phyloP scores from a whole-genome alignment of 208 protist species.

The Leishmania martiniquensis region DNA sequence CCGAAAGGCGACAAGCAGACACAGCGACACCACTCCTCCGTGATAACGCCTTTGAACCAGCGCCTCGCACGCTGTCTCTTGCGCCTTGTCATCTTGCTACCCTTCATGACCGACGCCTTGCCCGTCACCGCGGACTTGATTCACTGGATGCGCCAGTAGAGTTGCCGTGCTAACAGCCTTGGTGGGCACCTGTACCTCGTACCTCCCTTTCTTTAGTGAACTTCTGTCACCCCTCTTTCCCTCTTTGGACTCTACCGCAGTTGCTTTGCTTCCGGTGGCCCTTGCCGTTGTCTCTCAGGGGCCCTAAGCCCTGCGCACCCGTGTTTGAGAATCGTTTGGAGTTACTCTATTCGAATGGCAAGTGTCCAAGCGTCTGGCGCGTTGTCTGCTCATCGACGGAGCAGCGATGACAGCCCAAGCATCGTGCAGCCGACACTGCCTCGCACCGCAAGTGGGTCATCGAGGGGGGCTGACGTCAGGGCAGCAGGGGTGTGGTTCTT shows the following conservation, averaged over 20 bases:
- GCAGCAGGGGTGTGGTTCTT: constrained; percentile 10
- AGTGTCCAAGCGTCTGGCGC: not conserved
- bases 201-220: not conserved
- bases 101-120: not conserved
- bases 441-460: not conserved
- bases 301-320: too few species aligned
- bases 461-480: not conserved
- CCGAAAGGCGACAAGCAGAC: not conserved
- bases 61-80: not conserved
- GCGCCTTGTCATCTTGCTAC: not conserved
- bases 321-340: not conserved
- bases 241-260: not conserved
- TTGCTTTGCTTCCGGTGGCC: not conserved
- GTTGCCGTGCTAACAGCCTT: not conserved
- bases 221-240: not conserved
- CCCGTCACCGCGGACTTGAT: not conserved
- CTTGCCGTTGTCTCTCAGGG: not conserved
- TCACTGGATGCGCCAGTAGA: not conserved
- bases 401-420: too few species aligned
- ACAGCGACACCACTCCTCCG: not conserved
- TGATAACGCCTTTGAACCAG: not conserved
- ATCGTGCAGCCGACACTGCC: not conserved
- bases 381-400: not conserved
- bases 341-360: not conserved
- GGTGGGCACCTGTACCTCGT: not conserved